Conservation (phyloP, 75 land plant genomes). For the Chamaecyparis obtusa region DNA sequence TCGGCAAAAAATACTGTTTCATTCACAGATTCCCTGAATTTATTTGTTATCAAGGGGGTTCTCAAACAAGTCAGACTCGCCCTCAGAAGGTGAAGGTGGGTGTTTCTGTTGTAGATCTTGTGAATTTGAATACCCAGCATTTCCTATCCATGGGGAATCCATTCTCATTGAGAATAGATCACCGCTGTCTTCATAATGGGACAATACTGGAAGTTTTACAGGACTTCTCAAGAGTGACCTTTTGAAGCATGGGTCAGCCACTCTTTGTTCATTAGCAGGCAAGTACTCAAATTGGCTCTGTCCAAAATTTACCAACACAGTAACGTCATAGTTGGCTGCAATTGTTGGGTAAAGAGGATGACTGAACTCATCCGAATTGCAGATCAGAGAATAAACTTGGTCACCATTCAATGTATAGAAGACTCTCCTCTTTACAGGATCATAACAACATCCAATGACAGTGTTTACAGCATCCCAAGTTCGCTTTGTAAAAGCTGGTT, state of each 20-base stretch:
- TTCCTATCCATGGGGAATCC: constrained; percentile 31
- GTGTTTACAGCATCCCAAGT: constrained; percentile 49
- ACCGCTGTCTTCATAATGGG: constrained; percentile 45
- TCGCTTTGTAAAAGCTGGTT: neutral
- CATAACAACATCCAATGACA: constrained; percentile 85
- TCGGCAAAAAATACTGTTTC: neutral
- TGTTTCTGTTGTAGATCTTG: constrained; percentile 6
- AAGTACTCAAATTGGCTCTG: constrained; percentile 58
- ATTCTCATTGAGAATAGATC: constrained; percentile 87
- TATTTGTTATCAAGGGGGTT: constrained; percentile 27
- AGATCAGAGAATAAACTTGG: constrained; percentile 36
- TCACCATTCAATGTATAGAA: constrained; percentile 74
- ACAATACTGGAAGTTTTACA: neutral
- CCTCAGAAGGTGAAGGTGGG: constrained; percentile 27
- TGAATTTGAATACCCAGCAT: constrained; percentile 2
- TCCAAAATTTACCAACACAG: constrained; percentile 61
- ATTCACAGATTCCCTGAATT: neutral
- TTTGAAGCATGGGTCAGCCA: constrained; percentile 47
- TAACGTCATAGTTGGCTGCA: constrained; percentile 56
- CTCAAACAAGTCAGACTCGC: constrained; percentile 57
- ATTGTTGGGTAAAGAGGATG: constrained; percentile 64
- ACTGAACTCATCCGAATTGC: constrained; percentile 46
- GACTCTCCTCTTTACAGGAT: constrained; percentile 59
- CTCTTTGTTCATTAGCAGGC: constrained; percentile 57
- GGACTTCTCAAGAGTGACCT: neutral